Evolutionary conservation across 495 filamentous ascomycete species (phyloP), one percentile per base, ranked within the genome.

Genomic region (Daldinia concentrica): DNA sequence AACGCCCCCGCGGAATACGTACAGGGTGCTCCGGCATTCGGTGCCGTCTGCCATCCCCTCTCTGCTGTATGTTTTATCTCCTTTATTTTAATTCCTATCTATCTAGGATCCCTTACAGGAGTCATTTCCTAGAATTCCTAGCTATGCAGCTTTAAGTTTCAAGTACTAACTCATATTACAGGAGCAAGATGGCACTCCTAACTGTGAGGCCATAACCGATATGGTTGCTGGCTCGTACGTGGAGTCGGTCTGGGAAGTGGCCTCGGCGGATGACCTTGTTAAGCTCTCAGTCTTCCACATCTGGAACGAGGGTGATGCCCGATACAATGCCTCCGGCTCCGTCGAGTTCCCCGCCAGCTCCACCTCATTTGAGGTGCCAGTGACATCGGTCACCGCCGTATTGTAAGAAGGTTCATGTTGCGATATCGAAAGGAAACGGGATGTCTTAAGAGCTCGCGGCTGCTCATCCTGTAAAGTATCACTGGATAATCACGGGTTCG

Each of bases 1-100:
- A 41, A 36, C 55, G 69, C 54, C 9, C 64, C 60, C 12, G 64
- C 60, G 6, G 69, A 48, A 37, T 73, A 73, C 70, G 41, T 54
- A 4, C 2, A 41, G 22, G 56, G 19, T 3, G 70, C 70, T 6
- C 64, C 64, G 22, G 64, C 48, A 2, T 68, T 73, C 56, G 30
- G 43, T 24, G 65, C 51, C n/a, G 1, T 39, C 7, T 73, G 64
- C 57, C 29, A 62, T 12, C 48, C 63, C 1, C 48, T 58, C 29
- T 39, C 64, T n/a, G 62, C 62, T 41, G 50, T 54, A 54, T n/a
- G 50, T 54, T 15, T 15, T 30, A 15, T 7, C 15, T 0, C 12
- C 15, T 45, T 45, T 45, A 17, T 4, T 45, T 19, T 11, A 3
- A 41, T 41, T n/a, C 15, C 6, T 41, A 41, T 36, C 34, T 36